Base-by-base conservation (phyloP, 1,139 yeast genomes). In the Scheffersomyces stambukii region DNA sequence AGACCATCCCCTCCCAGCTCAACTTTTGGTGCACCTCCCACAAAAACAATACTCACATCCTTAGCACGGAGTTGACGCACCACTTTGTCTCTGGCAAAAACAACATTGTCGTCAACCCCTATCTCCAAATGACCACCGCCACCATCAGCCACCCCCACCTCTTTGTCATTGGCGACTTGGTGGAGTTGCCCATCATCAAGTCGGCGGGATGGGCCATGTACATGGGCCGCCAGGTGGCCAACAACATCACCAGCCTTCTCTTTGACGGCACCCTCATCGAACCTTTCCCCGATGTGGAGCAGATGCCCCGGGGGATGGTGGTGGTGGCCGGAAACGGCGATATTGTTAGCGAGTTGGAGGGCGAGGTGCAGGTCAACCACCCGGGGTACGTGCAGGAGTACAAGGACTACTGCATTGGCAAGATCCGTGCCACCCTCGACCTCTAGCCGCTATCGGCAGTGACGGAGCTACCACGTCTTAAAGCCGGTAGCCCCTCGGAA, bases 131-230 rank as follows among this genome's bases (percentile, higher is more conserved):
- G 21, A 29, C 43, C 11, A 45, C 42, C 33, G 28, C 44, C n/a
- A 43, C 42, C 32, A 42, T 37, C 3, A 33, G 35, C 7, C 23
- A 24, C 9, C 44, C 42, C 4, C 51, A 62, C 29, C 48, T 64
- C 32, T 66, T 65, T 35, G 65, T 51, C 10, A 35, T 63, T 18
- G 73, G 73, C 3, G 71, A 66, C 40, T 48, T 65, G 40, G 65
- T 61, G 4, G 67, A 62, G 22, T 40, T 58, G 15, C 61, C 65
- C 15, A 60, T 64, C 29, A 60, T 66, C 31, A 66, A 66, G 42
- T 59, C 65, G 23, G 72, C 72, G 1, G 72, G 72, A 0, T 66
- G 72, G 72, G 72, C 71, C 4, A 52, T 63, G 46, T 64, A 60
- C 38, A 63, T 60, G 60, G 72, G 71, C 2, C 42, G 68, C 25